Percentiles rank a stretch among this genome's conserved stretches.
Conservation (phyloP, 768 basidiomycete genomes). For the Nidularia pulvinata region DNA sequence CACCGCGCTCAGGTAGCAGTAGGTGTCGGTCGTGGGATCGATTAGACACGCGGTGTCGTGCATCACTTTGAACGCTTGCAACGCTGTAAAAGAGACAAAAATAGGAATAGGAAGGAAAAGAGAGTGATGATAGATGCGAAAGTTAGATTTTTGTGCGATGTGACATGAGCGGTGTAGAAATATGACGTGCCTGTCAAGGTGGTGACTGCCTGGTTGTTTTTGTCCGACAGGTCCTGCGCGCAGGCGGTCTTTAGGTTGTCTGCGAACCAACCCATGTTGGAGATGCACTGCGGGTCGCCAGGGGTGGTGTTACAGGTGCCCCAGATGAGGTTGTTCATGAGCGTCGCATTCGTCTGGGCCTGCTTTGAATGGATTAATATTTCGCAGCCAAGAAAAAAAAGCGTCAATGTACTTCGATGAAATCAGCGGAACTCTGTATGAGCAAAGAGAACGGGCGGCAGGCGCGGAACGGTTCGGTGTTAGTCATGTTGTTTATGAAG, state of each 20-base stretch:
- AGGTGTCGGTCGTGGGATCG: slow-evolving; percentile 57
- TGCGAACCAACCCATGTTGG: slow-evolving; percentile 70
- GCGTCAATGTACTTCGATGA: slow-evolving; percentile 15
- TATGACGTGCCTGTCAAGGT: slow-evolving; percentile 53
- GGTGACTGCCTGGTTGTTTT: slow-evolving; percentile 49
- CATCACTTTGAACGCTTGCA: slow-evolving; percentile 65
- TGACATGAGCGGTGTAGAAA: not conserved
- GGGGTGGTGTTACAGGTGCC: slow-evolving; percentile 74
- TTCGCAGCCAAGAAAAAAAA: too few relatives aligned
- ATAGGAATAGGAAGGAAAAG: not conserved
- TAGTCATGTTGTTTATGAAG: slow-evolving; percentile 81
- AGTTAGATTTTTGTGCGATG: not conserved
- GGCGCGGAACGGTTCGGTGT: slow-evolving; percentile 53
- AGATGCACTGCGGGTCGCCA: slow-evolving; percentile 47
- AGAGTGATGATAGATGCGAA: not conserved
- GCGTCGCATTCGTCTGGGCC: slow-evolving; percentile 63
- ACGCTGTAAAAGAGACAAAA: slow-evolving; percentile 31
- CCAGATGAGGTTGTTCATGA: slow-evolving; percentile 72
- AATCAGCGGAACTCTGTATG: slow-evolving; percentile 43
- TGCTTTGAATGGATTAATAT: too few relatives aligned
- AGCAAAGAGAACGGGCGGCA: slow-evolving; percentile 80
- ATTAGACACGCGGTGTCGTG: slow-evolving; percentile 58
- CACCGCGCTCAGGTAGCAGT: slow-evolving; percentile 75
- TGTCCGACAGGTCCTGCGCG: slow-evolving; percentile 47
- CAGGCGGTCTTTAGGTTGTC: slow-evolving; percentile 48